Percentiles rank a stretch among this genome's conserved stretches.
Evolutionary conservation across 2,329 filamentous ascomycete genomes (phyloP).

Genomic region (Epichloe gansuensis): DNA sequence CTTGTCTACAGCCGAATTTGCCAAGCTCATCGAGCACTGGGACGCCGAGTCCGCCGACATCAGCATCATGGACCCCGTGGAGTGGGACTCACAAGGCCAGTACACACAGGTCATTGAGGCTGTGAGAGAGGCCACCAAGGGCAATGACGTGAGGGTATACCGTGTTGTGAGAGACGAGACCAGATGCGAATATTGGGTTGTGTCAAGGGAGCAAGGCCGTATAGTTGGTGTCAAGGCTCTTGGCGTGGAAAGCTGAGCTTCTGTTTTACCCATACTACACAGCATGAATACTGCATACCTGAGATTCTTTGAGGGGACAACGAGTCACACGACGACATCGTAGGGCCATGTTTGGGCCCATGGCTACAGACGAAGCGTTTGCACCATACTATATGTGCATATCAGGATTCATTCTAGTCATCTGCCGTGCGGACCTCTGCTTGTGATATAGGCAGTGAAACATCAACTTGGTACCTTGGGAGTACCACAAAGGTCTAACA

Average conservation of each 20-base stretch:
- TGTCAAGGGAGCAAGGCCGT: slow-evolving; percentile 49
- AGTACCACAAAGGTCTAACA: no score
- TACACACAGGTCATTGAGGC: slow-evolving; percentile 60
- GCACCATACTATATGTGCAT: no score
- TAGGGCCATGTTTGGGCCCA: no score
- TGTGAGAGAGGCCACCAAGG: slow-evolving; percentile 49
- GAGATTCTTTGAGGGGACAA: no score
- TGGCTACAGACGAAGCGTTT: no score
- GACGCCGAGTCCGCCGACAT: slow-evolving; percentile 43
- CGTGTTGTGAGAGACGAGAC: slow-evolving; percentile 50
- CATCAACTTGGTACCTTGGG: no score
- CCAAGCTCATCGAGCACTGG: slow-evolving; percentile 50
- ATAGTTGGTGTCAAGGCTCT: slow-evolving; percentile 70
- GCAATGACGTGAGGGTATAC: slow-evolving; percentile 64
- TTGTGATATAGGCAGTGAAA: no score
- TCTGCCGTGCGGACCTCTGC: no score
- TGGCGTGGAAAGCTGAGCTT: slow-evolving; percentile 48
- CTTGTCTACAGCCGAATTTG: slow-evolving; percentile 50
- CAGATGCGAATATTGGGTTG: slow-evolving; percentile 68
- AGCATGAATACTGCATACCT: no score
- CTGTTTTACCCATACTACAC: no score
- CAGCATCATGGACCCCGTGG: slow-evolving; percentile 51
- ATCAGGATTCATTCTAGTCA: no score
- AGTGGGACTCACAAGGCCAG: slow-evolving; percentile 62
- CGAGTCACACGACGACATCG: no score